These are phyloP conservation scores for Pterocarpus santalinus DNA, from an alignment of 306 rosid genomes.

Conservation along the genomic window DNA sequence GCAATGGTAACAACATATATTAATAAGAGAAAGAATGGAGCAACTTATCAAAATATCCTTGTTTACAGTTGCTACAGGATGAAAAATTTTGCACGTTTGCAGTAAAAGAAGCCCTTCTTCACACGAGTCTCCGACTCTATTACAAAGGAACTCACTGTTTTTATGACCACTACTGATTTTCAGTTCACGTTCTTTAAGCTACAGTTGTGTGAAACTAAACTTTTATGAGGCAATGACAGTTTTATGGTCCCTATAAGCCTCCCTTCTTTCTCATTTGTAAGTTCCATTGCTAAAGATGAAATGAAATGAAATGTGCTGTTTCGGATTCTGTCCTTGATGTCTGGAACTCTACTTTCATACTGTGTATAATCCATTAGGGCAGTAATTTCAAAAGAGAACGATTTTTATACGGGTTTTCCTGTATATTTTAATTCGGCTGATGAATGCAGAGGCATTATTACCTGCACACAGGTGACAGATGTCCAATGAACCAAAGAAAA, in stretches of 20 bases:
- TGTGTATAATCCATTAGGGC: conserved; percentile 3
- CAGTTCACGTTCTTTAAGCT: conserved; percentile 43
- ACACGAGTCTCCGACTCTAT: conserved; percentile 54
- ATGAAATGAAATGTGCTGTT: conserved; percentile 50
- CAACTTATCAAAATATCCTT: conserved; percentile 42
- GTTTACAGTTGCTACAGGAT: conserved; percentile 45
- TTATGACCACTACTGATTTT: conserved; percentile 36
- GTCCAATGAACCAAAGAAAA: conserved; percentile 23
- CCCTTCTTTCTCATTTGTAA: conserved; percentile 62
- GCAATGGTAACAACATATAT: conserved; percentile 51
- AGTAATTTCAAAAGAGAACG: neutral
- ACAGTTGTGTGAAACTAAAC: conserved; percentile 43
- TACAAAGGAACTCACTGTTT: conserved; percentile 39
- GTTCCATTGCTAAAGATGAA: conserved; percentile 47
- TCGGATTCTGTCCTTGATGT: conserved; percentile 29
- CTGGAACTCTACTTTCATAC: neutral
- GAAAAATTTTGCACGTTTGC: conserved; percentile 35
- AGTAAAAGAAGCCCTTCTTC: conserved; percentile 52
- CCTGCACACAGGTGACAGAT: neutral
- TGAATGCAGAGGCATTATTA: neutral
- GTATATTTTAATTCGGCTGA: neutral
- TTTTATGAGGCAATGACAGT: conserved; percentile 55
- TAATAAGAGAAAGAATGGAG: conserved; percentile 68
- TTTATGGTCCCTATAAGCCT: conserved; percentile 52
- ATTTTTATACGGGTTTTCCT: neutral